Evolutionary conservation across 75 land plant species (phyloP).

Genomic region (Ceratopteris richardii): DNA sequence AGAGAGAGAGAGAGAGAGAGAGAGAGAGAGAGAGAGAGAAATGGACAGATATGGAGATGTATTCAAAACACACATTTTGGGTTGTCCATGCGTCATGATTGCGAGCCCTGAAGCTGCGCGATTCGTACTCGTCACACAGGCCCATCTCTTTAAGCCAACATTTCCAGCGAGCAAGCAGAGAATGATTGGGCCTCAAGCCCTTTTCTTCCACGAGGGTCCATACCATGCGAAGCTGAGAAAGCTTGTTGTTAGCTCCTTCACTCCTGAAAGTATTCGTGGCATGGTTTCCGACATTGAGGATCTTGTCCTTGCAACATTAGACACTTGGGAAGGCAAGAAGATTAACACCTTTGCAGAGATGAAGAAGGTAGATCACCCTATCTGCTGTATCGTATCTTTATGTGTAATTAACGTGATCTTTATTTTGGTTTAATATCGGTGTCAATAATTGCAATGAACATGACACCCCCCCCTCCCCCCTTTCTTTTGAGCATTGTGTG

Average conservation of each 20-base stretch:
- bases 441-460: no score
- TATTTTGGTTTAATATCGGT: constrained; percentile 1
- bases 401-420: constrained; percentile 10
- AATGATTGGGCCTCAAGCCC: constrained; percentile 71
- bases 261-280: constrained; percentile 51
- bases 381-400: neutral
- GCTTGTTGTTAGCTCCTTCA: constrained; percentile 64
- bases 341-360: constrained; percentile 79
- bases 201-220: constrained; percentile 88
- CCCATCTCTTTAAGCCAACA: constrained; percentile 89
- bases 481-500: no score
- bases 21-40: neutral
- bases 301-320: constrained; percentile 37
- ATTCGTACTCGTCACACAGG: constrained; percentile 52
- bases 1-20: neutral
- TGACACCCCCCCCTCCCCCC: no score
- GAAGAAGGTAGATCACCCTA: constrained; percentile 43
- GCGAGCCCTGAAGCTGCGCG: constrained; percentile 80
- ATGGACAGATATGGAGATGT: constrained; percentile 57
- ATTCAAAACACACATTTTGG: constrained; percentile 80
- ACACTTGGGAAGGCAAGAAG: constrained; percentile 35
- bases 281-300: constrained; percentile 44
- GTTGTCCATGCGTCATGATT: constrained; percentile 82
- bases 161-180: constrained; percentile 83
- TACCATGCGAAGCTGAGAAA: constrained; percentile 57